Evolutionary conservation across 164 flowering plant species (phyloP).

Genomic region (Protea cynaroides): DNA sequence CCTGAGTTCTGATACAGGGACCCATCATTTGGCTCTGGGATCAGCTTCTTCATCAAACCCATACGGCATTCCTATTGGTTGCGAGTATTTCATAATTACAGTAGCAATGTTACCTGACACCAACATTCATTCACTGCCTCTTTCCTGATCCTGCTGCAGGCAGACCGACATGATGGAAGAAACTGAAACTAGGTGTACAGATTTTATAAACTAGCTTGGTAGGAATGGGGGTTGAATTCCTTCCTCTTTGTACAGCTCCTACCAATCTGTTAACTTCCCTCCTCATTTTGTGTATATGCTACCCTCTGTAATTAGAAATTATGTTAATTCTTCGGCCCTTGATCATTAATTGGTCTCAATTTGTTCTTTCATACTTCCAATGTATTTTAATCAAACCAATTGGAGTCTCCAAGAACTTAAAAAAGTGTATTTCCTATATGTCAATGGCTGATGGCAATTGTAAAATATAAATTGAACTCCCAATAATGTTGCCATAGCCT

Average conservation of each 20-base stretch:
- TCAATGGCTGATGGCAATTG: no score
- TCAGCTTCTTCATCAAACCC: constrained; percentile 44
- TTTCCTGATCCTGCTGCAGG: constrained; percentile 66
- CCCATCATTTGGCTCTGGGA: constrained; percentile 33
- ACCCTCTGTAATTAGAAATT: no score
- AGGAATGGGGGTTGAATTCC: neutral
- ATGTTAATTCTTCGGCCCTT: no score
- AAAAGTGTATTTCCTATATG: no score
- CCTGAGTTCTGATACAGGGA: constrained; percentile 36
- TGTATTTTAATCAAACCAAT: no score
- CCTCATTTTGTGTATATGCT: no score
- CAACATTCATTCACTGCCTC: constrained; percentile 58
- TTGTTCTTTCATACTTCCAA: no score
- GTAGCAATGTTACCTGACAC: constrained; percentile 92
- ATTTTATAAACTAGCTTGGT: constrained; percentile 7
- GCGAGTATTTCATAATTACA: constrained; percentile 88
- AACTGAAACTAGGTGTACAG: constrained; percentile 29
- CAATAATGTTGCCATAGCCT: no score
- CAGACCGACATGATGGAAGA: constrained; percentile 72
- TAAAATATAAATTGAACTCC: no score
- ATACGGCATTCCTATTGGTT: constrained; percentile 71
- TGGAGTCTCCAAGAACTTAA: no score
- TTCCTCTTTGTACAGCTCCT: neutral
- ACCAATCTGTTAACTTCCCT: neutral
- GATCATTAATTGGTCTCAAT: no score